Conservation (phyloP, 495 filamentous ascomycete species). For the Penicillium longicatenatum region DNA sequence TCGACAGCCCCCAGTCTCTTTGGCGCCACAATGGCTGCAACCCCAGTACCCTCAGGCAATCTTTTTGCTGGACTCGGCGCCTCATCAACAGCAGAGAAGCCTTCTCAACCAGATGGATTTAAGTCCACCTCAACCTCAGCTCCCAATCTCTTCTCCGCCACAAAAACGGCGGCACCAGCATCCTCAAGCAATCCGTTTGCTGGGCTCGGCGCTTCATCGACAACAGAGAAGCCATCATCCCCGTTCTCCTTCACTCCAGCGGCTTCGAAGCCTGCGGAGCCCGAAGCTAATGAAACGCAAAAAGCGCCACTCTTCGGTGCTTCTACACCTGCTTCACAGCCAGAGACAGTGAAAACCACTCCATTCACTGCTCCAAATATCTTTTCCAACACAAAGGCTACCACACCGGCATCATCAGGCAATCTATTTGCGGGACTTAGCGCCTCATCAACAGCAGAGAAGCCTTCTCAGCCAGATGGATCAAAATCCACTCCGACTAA, state of each 20-base stretch:
- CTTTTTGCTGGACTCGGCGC: slow-evolving; percentile 21
- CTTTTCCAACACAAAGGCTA: not conserved
- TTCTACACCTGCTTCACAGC: not conserved
- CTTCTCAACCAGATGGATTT: not conserved
- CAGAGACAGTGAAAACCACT: not conserved
- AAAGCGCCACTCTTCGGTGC: not conserved
- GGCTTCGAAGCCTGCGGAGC: not conserved
- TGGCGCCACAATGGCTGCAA: not conserved
- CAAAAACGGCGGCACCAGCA: not conserved
- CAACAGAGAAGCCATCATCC: not conserved
- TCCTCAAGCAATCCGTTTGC: not conserved
- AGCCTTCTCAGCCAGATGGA: slow-evolving; percentile 2
- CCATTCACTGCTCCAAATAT: not conserved
- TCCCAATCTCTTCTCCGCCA: not conserved
- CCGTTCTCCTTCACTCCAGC: not conserved
- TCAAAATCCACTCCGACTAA: not conserved
- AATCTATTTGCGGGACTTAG: slow-evolving; percentile 13
- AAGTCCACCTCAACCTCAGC: not conserved
- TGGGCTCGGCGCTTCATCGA: not conserved
- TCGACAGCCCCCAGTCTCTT: not conserved
- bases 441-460: slow-evolving; percentile 8
- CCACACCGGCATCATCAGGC: slow-evolving; percentile 13
- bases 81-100: slow-evolving; percentile 11
- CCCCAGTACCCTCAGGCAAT: slow-evolving; percentile 20
- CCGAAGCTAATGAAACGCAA: not conserved